Evolutionary conservation across 164 flowering plant species (phyloP), one percentile per base, ranked within the genome.

Genomic region (Akebia trifoliata): DNA sequence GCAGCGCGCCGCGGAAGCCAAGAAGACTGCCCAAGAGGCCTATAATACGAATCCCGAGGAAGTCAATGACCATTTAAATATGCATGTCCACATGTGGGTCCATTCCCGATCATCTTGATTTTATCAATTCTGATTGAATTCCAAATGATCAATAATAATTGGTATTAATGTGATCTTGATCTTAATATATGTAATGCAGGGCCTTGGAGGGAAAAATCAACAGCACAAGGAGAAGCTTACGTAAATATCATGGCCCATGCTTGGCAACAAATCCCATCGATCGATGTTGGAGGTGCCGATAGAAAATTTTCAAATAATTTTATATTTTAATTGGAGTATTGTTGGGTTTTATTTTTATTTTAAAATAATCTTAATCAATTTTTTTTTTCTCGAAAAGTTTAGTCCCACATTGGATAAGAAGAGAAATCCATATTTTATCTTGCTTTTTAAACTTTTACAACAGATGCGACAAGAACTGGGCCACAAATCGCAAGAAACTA

Each of bases 31-130:
- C 20, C 31, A 49, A 3, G 61, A 65, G 0, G 71, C 84, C 11
- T 84, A 54, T 46, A 11, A 72, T 18, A 79, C 78, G 0, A 34
- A 74, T 21, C 91, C 91, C 2, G 70, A 74, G 21, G 72, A 66
- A 10, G 69, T 81, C 62, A 80, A 74, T 28, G 31, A 63, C 2
- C 60, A 73, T 6, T 61, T 81, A 51, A 78, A 77, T 53, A 0
- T 7, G 0, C 68, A 72, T 21, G 86, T 82, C 54, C 57, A 45
- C 34, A 43, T 31, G 86, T 85, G 35, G 5, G 80, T 54, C 3
- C 1, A 21, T 6, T 22, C 6, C 3, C 4, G 7, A 5, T 12
- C 32, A 15, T 12, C 17, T 56, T 25, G 14, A 25, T 35, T 35
- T 6, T 18, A 9, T 28, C n/a, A 6, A 9, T 22, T 39, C 4